Evolutionary conservation across 2,329 filamentous ascomycete genomes (phyloP).

Genomic region (Aspergillus puulaauensis): DNA sequence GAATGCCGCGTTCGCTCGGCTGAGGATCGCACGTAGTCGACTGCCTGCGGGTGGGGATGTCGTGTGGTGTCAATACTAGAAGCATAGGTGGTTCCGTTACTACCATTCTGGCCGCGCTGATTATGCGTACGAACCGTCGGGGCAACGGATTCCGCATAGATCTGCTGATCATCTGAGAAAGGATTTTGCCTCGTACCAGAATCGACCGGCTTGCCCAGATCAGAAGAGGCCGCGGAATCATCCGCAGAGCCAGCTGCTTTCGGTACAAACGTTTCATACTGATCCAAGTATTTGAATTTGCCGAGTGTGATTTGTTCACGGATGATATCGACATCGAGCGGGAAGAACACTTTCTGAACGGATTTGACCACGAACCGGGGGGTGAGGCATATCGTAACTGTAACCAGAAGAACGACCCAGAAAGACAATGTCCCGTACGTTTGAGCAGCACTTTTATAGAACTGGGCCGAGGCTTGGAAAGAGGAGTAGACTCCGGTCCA

Average conservation of each 20-base stretch:
- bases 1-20: constrained; percentile 83
- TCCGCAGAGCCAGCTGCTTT: constrained; percentile 43
- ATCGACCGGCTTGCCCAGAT: constrained; percentile 51
- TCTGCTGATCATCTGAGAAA: constrained; percentile 82
- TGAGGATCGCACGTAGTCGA: constrained; percentile 64
- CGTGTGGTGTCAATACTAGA: constrained; percentile 47
- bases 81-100: constrained; percentile 91
- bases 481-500: constrained; percentile 89
- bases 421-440: constrained; percentile 80
- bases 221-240: constrained; percentile 40
- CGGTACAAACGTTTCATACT: constrained; percentile 53
- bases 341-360: constrained; percentile 90
- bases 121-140: constrained; percentile 76
- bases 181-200: constrained; percentile 59
- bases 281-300: constrained; percentile 72
- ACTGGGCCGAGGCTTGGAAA: constrained; percentile 57
- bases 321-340: constrained; percentile 91
- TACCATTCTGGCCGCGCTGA: constrained; percentile 81
- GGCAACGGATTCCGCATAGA: constrained; percentile 88
- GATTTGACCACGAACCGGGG: constrained; percentile 85
- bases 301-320: constrained; percentile 86
- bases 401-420: constrained; percentile 80
- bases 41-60: constrained; percentile 57
- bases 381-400: constrained; percentile 77
- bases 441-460: constrained; percentile 76